Evolutionary conservation across 805 yeast genomes (phyloP), one percentile per base, ranked within the genome.

Genomic region (Yarrowia porcina): DNA sequence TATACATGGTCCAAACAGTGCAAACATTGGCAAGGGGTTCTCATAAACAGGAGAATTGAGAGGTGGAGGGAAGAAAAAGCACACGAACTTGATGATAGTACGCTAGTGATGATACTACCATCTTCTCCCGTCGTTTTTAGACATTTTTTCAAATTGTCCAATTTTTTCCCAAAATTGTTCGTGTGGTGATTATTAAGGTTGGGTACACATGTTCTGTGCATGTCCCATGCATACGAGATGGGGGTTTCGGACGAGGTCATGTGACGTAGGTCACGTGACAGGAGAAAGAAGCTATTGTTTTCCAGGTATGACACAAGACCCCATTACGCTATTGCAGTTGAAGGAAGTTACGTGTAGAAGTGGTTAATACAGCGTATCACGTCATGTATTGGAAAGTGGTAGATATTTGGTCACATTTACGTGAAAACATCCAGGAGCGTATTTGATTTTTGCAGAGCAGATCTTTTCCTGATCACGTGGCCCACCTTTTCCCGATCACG

Each of bases 1-100:
- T 45, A 30, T 45, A 45, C 50, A 42, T 42, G 49, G 49, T 42
- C 33, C 32, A 27, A 42, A 42, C 50, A 45, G 52, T 45, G 52
- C 52, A 45, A 45, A 45, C 52, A 45, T 28, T 45, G 52, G 36
- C 23, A 42, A 13, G 28, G 28, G 50, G 33, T 11, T 1, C 11
- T 13, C 2, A 2, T 10, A 23, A 4, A 41, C 8, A 6, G 28
- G 2, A 7, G 11, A 41, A 9, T 7, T 23, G 9, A 1, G 27
- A 8, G 1, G 17, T 5, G 7, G 9, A 2, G 6, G 2, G 12
- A 23, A 23, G 11, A 18, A 7, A 1, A 11, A 39, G 10, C 27
- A 41, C 23, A 25, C 4, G 27, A 21, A 5, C 11, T 17, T 20
- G 23, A 12, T 18, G 2, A 8, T 4, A 25, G 4, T 25, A 25